Evolutionary conservation across 2,329 filamentous ascomycete genomes (phyloP).

Genomic region (Aspergillus sojae): DNA sequence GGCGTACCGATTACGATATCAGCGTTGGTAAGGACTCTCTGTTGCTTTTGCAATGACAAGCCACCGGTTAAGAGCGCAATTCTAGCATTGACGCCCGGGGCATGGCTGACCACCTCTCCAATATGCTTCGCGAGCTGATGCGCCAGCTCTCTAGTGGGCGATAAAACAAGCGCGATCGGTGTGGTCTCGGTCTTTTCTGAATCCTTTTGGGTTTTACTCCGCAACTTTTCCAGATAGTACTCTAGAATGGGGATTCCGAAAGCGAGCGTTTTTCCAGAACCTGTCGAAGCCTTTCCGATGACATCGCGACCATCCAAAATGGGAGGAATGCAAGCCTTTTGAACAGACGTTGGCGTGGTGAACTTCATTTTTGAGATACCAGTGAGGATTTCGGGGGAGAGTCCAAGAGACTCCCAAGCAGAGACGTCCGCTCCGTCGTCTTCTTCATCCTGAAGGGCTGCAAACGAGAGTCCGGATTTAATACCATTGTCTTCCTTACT

Average conservation of each 20-base stretch:
- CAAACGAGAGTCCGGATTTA: conserved; percentile 40
- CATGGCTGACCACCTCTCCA: conserved; percentile 68
- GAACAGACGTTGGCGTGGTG: conserved; percentile 77
- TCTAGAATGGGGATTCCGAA: conserved; percentile 94
- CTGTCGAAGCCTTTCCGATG: conserved; percentile 93
- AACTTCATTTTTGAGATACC: conserved; percentile 81
- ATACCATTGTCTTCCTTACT: conserved; percentile 37
- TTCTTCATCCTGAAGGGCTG: conserved; percentile 45
- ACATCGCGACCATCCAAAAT: conserved; percentile 85
- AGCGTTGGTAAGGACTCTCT: conserved; percentile 77
- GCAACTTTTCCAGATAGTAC: conserved; percentile 64
- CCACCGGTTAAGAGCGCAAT: conserved; percentile 92
- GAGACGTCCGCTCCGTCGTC: conserved; percentile 70
- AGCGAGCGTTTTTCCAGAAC: conserved; percentile 93
- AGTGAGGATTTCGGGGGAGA: conserved; percentile 72
- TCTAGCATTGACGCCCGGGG: conserved; percentile 61
- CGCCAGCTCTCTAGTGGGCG: conserved; percentile 89
- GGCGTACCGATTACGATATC: conserved; percentile 95
- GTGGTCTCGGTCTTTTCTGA: conserved; percentile 44
- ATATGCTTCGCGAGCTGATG: conserved; percentile 89
- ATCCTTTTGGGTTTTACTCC: conserved; percentile 36
- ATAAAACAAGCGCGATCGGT: conserved; percentile 79
- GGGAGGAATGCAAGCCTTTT: conserved; percentile 76
- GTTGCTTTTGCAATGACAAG: conserved; percentile 91
- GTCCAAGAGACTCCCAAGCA: conserved; percentile 73